These are phyloP conservation scores for Hansenula sp. DNA, from an alignment of 1,139 yeast genomes.

Conservation along the genomic window DNA sequence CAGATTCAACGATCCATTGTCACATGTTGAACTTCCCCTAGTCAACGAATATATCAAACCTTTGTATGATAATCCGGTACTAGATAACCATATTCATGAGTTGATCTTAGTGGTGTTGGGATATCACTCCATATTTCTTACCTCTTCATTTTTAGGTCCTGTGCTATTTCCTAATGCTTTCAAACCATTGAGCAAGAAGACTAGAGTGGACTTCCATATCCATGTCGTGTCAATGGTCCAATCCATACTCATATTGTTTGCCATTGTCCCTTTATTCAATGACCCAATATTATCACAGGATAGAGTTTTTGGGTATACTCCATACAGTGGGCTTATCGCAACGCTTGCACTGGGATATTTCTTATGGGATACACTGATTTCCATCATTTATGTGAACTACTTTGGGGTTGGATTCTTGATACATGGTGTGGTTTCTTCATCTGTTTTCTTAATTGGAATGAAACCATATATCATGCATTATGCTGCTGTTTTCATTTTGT, in stretches of 20 bases:
- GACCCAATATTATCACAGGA: slow-evolving; percentile 47
- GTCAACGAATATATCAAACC: slow-evolving; percentile 25
- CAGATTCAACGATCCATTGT: slow-evolving; percentile 29
- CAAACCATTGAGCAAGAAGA: slow-evolving; percentile 39
- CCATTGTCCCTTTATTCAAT: slow-evolving; percentile 58
- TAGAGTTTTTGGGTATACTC: slow-evolving; percentile 64
- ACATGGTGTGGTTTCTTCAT: slow-evolving; percentile 81
- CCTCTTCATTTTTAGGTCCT: slow-evolving; percentile 42
- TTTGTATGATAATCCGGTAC: slow-evolving; percentile 18
- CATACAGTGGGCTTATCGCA: slow-evolving; percentile 69
- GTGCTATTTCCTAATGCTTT: slow-evolving; percentile 38
- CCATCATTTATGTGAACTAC: slow-evolving; percentile 51
- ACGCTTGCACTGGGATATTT: slow-evolving; percentile 82
- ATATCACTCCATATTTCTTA: slow-evolving; percentile 37
- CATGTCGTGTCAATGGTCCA: slow-evolving; percentile 82
- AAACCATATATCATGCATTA: slow-evolving; percentile 80
- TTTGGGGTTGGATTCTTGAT: slow-evolving; percentile 80
- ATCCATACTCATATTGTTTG: slow-evolving; percentile 51
- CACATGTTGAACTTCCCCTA: slow-evolving; percentile 22
- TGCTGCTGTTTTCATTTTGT: slow-evolving; percentile 78
- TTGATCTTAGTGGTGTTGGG: slow-evolving; percentile 32
- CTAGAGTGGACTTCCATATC: slow-evolving; percentile 66
- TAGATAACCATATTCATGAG: slow-evolving; percentile 42
- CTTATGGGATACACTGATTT: slow-evolving; percentile 82
- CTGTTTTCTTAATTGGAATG: slow-evolving; percentile 62